Base-by-base conservation (phyloP, 129 eudicot species). In the Centrapalus pauciflorus region DNA sequence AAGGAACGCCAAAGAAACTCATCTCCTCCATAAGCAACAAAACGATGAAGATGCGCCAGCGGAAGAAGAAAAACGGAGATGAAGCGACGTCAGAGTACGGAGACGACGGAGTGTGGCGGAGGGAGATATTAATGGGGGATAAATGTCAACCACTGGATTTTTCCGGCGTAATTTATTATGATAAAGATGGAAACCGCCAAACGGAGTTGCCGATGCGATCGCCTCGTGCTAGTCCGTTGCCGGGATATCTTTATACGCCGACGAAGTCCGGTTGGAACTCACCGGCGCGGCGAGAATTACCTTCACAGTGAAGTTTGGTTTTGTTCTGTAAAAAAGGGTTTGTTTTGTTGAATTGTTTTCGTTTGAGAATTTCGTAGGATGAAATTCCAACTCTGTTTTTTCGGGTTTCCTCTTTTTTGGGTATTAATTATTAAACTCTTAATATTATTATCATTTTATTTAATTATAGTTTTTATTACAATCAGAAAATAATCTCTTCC, bases 171-270 rank as follows among this genome's bases (percentile, higher is more conserved):
- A 72, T 72, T 28, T 72, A 72, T 32, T 72, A 72, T 14, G 69
- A 72, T 61, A 62, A 50, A 61, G 63, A 72, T 4, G 77, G 77
- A 1, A 72, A 79, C 5, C 59, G 27, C 4, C 13, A 75, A 17
- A 24, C 50, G 19, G 84, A 83, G 11, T 4, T 73, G 1, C 88
- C 84, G 6, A 32, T 72, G 50, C 79, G 67, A 27, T 83, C 88
- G 20, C 88, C 70, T 0, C 77, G 77, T 10, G 63, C 77, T 0
- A 72, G 77, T 49, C 70, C 77, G 27, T 62, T 62, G 37, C 77
- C 58, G 7, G 75, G 67, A 4, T 68, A 68, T 37, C 17, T 0
- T 11, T 35, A 2, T 67, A 5, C 72, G 32, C 72, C 72, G 63
- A 16, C 72, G 37, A 67, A 25, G 37, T 51, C 72, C 10, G 9